A percentile compares a stretch with the other conserved stretches of the same genome.
phyloP scores from a whole-genome alignment of 164 flowering plant species.

The Annona cherimola region DNA sequence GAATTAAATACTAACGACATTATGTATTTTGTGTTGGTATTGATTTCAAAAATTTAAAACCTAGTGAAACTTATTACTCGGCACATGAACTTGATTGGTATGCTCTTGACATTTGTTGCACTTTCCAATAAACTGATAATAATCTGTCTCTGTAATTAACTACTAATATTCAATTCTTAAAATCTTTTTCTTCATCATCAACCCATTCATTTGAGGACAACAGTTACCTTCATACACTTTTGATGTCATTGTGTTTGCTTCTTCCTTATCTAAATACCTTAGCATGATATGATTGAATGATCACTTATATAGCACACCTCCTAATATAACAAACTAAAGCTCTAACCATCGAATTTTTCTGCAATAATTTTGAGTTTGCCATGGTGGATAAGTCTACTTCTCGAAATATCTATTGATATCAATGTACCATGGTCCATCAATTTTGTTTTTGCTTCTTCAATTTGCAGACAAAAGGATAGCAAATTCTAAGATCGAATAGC shows the following conservation, averaged over 20 bases:
- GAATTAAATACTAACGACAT: no score
- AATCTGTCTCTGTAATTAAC: neutral
- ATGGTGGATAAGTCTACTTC: neutral
- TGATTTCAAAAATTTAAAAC: no score
- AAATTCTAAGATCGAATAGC: no score
- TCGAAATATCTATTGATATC: neutral
- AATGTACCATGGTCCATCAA: neutral
- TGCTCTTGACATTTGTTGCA: neutral
- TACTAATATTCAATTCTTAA: neutral
- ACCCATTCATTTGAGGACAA: neutral
- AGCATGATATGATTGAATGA: neutral
- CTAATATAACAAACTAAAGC: no score
- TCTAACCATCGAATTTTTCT: neutral
- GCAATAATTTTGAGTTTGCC: neutral
- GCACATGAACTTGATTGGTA: neutral
- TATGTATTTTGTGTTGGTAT: no score
- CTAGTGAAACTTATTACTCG: neutral
- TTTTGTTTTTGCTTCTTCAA: neutral
- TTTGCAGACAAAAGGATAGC: no score
- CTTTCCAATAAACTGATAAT: neutral
- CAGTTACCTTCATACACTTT: neutral
- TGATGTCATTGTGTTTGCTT: neutral
- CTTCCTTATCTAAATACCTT: neutral
- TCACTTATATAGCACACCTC: neutral
- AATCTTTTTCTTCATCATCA: neutral